Percentiles rank a stretch among this genome's conserved stretches.
Evolutionary conservation across 768 basidiomycete genomes (phyloP).

Genomic region (Tulasnella sp.): DNA sequence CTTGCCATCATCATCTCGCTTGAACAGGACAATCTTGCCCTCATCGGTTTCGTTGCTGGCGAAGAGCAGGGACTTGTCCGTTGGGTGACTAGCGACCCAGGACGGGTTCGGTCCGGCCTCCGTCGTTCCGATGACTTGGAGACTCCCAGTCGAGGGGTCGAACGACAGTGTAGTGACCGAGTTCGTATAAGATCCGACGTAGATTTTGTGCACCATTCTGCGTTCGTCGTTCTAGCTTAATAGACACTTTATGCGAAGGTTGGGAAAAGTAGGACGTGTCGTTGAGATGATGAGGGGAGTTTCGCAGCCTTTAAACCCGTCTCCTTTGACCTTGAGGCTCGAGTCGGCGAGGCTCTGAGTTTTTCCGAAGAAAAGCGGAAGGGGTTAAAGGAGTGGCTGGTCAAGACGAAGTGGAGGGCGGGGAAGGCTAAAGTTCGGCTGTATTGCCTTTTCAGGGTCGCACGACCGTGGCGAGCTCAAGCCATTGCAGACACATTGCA

Average conservation of each 20-base stretch:
- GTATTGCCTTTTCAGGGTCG: background rate
- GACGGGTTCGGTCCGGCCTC: slow-evolving; percentile 42
- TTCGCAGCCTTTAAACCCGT: background rate
- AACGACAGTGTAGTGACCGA: slow-evolving; percentile 58
- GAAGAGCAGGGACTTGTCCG: slow-evolving; percentile 51
- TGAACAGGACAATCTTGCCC: slow-evolving; percentile 56
- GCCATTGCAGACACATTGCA: background rate
- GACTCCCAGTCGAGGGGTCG: slow-evolving; percentile 45
- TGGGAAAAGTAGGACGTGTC: background rate
- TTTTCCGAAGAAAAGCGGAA: background rate
- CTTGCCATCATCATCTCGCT: slow-evolving; percentile 45
- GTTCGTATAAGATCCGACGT: slow-evolving; percentile 38
- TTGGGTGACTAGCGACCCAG: slow-evolving; percentile 62
- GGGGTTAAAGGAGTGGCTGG: background rate
- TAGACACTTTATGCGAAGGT: background rate
- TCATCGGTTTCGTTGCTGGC: slow-evolving; percentile 58
- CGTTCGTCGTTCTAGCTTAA: background rate
- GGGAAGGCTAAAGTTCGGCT: background rate
- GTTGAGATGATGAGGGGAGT: background rate
- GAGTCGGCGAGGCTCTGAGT: background rate
- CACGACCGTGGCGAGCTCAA: background rate
- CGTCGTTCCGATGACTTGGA: slow-evolving; percentile 27
- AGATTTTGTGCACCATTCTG: slow-evolving; percentile 25
- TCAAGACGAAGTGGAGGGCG: background rate
- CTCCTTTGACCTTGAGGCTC: background rate